Percentiles rank a stretch among this genome's conserved stretches.
Conservation (phyloP, 2,329 filamentous ascomycete genomes). For the Colletotrichum lupini region DNA sequence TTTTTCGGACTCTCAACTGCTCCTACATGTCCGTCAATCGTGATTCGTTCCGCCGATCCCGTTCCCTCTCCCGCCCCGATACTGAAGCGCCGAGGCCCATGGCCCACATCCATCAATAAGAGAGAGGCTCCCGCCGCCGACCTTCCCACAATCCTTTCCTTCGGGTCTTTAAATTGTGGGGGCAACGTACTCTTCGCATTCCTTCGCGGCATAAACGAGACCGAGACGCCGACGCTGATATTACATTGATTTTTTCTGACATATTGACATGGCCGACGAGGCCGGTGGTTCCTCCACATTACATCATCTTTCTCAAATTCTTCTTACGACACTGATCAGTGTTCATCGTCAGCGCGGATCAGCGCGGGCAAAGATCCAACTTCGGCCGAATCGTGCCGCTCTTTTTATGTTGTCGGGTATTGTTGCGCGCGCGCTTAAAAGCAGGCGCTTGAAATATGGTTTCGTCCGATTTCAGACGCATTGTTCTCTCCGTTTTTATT, state of each 20-base stretch:
- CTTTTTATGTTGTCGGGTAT: background rate
- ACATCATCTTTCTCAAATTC: slow-evolving; percentile 4
- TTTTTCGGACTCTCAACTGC: slow-evolving; percentile 21
- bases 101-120: background rate
- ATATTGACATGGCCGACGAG: slow-evolving; percentile 15
- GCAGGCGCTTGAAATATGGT: background rate
- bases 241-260: slow-evolving; percentile 22
- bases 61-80: slow-evolving; percentile 7
- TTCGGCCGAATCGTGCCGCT: slow-evolving; percentile 17
- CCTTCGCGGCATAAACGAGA: slow-evolving; percentile 26
- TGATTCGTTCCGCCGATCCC: slow-evolving; percentile 32
- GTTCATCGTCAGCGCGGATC: slow-evolving; percentile 2
- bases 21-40: slow-evolving; percentile 17
- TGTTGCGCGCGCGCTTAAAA: slow-evolving; percentile 6
- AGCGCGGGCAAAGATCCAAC: background rate
- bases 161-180: slow-evolving; percentile 17
- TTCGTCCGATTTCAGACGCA: background rate
- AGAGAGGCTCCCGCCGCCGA: slow-evolving; percentile 2
- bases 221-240: slow-evolving; percentile 37
- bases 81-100: background rate
- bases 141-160: background rate
- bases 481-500: background rate
- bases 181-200: background rate
- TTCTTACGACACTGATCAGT: background rate
- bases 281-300: slow-evolving; percentile 21